Evolutionary conservation across 164 flowering plant species (phyloP).

Genomic region (Nymphaea colorata): DNA sequence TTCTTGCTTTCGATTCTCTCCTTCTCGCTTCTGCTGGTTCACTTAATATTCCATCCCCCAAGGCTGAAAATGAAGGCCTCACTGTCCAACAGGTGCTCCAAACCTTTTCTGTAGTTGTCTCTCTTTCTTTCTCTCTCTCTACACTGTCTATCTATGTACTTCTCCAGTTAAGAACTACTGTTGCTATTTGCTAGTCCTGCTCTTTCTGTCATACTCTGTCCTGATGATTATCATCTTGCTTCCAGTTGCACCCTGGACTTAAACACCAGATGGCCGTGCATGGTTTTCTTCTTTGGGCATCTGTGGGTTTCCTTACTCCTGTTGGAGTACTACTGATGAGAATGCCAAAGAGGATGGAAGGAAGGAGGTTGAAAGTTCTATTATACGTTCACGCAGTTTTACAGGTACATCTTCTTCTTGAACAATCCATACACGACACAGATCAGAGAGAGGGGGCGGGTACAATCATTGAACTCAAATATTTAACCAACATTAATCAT

Average conservation of each 20-base stretch:
- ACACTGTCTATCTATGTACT: too few relatives aligned
- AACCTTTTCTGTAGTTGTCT: too few relatives aligned
- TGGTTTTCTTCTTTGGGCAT: slow-evolving; percentile 65
- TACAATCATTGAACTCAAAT: too few relatives aligned
- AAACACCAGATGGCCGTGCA: slow-evolving; percentile 32
- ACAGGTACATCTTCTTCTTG: slow-evolving; percentile 35
- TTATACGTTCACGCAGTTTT: slow-evolving; percentile 55
- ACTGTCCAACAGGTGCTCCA: background rate
- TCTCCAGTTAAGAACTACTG: too few relatives aligned
- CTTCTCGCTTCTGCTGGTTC: background rate
- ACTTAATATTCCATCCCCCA: background rate
- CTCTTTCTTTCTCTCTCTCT: background rate
- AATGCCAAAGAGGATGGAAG: slow-evolving; percentile 33
- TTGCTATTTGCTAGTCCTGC: too few relatives aligned
- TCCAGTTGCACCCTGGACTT: slow-evolving; percentile 30
- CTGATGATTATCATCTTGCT: too few relatives aligned
- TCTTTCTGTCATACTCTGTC: too few relatives aligned
- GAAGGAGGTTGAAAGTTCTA: slow-evolving; percentile 28
- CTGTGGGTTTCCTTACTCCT: slow-evolving; percentile 81
- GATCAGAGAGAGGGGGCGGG: too few relatives aligned
- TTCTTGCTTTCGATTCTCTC: background rate
- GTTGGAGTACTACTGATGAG: slow-evolving; percentile 57
- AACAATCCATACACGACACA: too few relatives aligned
- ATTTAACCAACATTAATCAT: too few relatives aligned
- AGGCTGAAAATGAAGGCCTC: background rate